Base-by-base conservation (phyloP, 106 monocot species). In the Dactylorhiza incarnata region DNA sequence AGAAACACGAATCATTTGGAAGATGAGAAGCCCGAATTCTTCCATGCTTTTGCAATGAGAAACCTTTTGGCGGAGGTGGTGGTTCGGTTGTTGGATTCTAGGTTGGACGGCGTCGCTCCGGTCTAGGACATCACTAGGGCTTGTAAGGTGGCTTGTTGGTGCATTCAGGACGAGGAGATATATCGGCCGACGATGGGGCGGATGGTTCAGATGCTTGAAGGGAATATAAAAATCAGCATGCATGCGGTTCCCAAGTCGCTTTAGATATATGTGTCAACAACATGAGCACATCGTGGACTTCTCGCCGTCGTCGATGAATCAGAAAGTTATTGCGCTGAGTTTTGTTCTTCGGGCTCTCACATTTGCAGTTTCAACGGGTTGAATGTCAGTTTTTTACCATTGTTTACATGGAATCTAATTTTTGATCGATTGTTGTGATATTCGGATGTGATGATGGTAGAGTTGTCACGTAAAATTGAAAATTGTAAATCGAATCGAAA, bases 181-280 rank as follows among this genome's bases (percentile, higher is more conserved):
- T 77, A 43, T 11, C 67, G 65, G 50, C 77, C 77, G 15, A 15
- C 77, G 20, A 77, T 77, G 77, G 50, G 77, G 48, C 66, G 67
- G 49, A 66, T 77, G 46, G 17, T 77, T 9, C 77, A 77, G 49
- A 77, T 77, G 70, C 50, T 83, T 23, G 83, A 83, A 70, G 83
- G 83, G 25, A 37, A 71, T 29, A 5, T 76, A 16, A 75, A 71
- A 24, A 71, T 83, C 8, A 54, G 50, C 22, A 48, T 72, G 62
- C 79, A 79, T 14, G 79, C 79, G 9, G 9, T 79, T 56, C 79
- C 83, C 5, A 67, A 17, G 67, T 49, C 49, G 1, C 49, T 77
- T 16, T 47, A 77, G n/a, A 58, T 58, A 58, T 58, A 17, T 15
- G n/a, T 2, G 56, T 5, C 16, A 17, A 19, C 56, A 58, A 0